Conservation (phyloP, 2,329 filamentous ascomycete genomes). For the Metarhizium album region DNA sequence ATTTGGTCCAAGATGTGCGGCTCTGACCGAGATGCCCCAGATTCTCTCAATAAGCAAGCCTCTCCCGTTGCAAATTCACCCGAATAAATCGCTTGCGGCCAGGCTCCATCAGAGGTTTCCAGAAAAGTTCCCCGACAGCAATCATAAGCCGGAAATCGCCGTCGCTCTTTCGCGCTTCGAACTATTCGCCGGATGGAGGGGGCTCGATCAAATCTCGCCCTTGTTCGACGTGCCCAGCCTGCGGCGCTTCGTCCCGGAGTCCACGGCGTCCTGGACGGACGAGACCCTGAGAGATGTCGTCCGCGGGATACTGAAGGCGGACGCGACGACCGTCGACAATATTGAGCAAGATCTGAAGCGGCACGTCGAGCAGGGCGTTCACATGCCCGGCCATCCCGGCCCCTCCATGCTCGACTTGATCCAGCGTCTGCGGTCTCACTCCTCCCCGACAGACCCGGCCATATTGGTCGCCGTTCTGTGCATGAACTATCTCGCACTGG, state of each 20-base stretch:
- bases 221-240: conserved; percentile 38
- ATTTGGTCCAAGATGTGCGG: background rate
- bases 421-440: conserved; percentile 53
- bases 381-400: background rate
- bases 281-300: background rate
- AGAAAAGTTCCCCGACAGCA: conserved; percentile 56
- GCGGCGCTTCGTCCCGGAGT: conserved; percentile 38
- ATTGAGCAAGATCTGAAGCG: conserved; percentile 26
- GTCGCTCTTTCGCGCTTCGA: conserved; percentile 62
- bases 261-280: conserved; percentile 39
- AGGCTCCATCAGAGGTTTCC: conserved; percentile 55
- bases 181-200: conserved; percentile 66
- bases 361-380: background rate
- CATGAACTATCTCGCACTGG: conserved; percentile 63
- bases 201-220: conserved; percentile 45
- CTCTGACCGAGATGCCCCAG: background rate
- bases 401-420: conserved; percentile 47
- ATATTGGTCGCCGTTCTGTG: conserved; percentile 57
- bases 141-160: conserved; percentile 75
- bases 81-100: conserved; percentile 55
- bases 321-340: conserved; percentile 37
- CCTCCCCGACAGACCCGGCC: conserved; percentile 52
- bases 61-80: conserved; percentile 64
- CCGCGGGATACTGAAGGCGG: conserved; percentile 2
- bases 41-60: conserved; percentile 61